Evolutionary conservation across 257 asterid species (phyloP), one percentile per base, ranked within the genome.

Genomic region (Paraleonurus japonicus): DNA sequence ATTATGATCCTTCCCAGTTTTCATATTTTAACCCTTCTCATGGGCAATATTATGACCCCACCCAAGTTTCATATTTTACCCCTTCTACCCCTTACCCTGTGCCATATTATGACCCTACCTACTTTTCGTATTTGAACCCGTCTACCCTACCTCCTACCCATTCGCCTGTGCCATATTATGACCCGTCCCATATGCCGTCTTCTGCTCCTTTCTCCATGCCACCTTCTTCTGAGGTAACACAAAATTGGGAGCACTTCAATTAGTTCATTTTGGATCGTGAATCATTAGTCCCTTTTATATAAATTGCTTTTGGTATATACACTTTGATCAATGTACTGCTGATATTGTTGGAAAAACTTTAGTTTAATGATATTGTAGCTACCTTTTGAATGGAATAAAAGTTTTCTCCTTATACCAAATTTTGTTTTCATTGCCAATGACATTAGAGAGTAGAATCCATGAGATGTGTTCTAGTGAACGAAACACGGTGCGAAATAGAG

Each of bases 221-320:
- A 4, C 37, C 81, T 35, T 60, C 74, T 54, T 48, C 71, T 16
- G 26, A 53, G 53, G 54, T 67, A 8, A 71, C 75, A 35, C 67
- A 24, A 33, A 70, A 75, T 32, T 75, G 80, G 75, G 80, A 70
- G 65, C 80, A 24, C 64, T 75, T 71, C 8, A 61, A 64, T 1
- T 74, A 70, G 62, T 50, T 35, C 55, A 20, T 67, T 55, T 68
- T 68, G 67, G 62, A 12, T 65, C 51, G 64, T 65, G 79, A 20
- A 37, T 65, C 51, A n/a, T 71, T 61, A 60, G 28, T 22, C 5
- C 22, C 22, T n/a, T 47, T 47, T 47, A 15, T 15, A 47, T 0
- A n/a, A 54, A 54, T n/a, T 54, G 7, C 27, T 17, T 13, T 64
- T n/a, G 27, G 17, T 61, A 57, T 66, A 24, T 37, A n/a, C 20